phyloP scores from a whole-genome alignment of 2,329 filamentous ascomycete species.

The Akanthomyces dipterigenus region DNA sequence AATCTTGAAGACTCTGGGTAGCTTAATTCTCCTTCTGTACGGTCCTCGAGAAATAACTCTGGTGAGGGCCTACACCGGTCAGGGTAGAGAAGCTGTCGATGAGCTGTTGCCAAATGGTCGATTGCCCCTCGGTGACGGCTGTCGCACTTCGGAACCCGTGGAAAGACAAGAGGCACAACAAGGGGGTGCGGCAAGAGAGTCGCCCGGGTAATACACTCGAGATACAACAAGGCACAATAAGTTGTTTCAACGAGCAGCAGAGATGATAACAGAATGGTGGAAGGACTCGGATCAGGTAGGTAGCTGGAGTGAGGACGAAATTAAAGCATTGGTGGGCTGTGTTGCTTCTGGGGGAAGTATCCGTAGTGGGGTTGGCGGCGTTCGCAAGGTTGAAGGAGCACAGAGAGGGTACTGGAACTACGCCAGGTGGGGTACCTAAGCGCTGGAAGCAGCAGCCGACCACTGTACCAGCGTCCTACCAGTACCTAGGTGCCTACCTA shows the following conservation, averaged over 20 bases:
- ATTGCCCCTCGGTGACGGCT: background rate
- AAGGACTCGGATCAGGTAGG: background rate
- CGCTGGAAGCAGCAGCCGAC: background rate
- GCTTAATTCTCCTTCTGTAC: background rate
- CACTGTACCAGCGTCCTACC: background rate
- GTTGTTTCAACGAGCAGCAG: background rate
- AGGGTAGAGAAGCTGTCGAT: background rate
- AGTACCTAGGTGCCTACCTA: background rate
- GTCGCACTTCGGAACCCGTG: background rate
- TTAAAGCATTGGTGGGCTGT: background rate
- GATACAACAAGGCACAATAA: background rate
- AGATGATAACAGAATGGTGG: background rate
- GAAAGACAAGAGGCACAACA: background rate
- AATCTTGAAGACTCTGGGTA: too few species aligned
- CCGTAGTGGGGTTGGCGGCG: background rate
- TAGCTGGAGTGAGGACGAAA: background rate
- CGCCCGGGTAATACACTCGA: background rate
- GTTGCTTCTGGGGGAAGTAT: background rate
- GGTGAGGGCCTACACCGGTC: background rate
- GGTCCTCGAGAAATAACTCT: background rate
- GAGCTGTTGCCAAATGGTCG: background rate
- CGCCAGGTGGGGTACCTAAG: background rate
- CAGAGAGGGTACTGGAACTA: too few species aligned
- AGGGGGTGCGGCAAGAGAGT: background rate
- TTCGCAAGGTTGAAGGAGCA: background rate